Evolutionary conservation across 2,329 filamentous ascomycete species (phyloP).

Genomic region (Fusarium torulosum): DNA sequence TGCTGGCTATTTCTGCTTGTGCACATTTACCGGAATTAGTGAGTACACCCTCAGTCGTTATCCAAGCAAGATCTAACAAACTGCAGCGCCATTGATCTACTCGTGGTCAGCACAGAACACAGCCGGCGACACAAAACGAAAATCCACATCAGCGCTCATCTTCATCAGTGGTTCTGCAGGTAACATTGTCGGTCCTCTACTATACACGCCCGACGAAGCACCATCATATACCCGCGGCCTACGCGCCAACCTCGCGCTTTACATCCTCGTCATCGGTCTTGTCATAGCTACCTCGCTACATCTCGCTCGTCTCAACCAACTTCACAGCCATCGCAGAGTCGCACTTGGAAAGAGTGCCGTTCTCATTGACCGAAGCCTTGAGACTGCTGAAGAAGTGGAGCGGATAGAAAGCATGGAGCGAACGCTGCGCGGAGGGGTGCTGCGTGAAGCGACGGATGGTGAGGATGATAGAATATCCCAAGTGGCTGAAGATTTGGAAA

Average conservation of each 20-base stretch:
- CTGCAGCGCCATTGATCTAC: slow-evolving; percentile 66
- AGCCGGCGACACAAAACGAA: slow-evolving; percentile 77
- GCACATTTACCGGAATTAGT: slow-evolving; percentile 64
- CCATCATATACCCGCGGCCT: slow-evolving; percentile 64
- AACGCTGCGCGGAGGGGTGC: slow-evolving; percentile 27
- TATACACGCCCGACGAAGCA: slow-evolving; percentile 68
- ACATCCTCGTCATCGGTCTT: slow-evolving; percentile 68
- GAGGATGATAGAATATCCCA: slow-evolving; percentile 24
- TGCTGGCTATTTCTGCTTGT: slow-evolving; percentile 69
- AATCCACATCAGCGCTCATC: slow-evolving; percentile 72
- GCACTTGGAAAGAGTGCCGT: slow-evolving; percentile 70
- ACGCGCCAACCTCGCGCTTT: slow-evolving; percentile 70
- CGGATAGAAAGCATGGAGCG: slow-evolving; percentile 51
- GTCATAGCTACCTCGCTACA: slow-evolving; percentile 59
- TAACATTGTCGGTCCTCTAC: slow-evolving; percentile 74
- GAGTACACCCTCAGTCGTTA: slow-evolving; percentile 37
- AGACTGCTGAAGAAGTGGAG: slow-evolving; percentile 59
- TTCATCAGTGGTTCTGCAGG: slow-evolving; percentile 75
- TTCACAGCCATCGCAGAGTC: slow-evolving; percentile 66
- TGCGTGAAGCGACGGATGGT: slow-evolving; percentile 11
- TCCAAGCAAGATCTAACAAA: slow-evolving; percentile 33
- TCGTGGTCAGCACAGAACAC: slow-evolving; percentile 73
- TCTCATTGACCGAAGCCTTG: slow-evolving; percentile 71
- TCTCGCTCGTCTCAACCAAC: slow-evolving; percentile 65
- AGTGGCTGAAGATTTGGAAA: slow-evolving; percentile 24